phyloP scores from a whole-genome alignment of 2,329 filamentous ascomycete species.

The Purpureocillium lavendulum region DNA sequence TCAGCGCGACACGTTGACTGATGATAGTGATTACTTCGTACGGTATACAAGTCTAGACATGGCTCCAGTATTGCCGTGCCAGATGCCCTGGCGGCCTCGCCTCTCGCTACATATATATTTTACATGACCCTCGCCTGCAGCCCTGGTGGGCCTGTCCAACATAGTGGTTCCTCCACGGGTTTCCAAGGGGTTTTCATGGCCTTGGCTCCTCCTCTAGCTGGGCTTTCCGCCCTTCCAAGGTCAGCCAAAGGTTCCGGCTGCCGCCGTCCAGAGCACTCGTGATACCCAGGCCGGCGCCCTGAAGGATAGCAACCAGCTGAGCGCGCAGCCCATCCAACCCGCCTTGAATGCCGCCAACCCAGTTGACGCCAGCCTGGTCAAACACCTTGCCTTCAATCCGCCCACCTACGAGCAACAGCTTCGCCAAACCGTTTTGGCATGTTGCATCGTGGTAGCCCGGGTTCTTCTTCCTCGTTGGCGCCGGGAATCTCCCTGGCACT shows the following conservation, averaged over 20 bases:
- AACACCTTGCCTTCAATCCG: constrained; percentile 80
- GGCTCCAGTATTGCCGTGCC: too few relatives aligned
- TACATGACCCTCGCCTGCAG: too few relatives aligned
- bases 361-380: constrained; percentile 59
- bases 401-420: constrained; percentile 79
- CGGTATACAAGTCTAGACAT: too few relatives aligned
- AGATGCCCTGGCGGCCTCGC: too few relatives aligned
- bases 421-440: constrained; percentile 76
- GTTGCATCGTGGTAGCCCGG: constrained; percentile 73
- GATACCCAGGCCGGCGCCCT: constrained; percentile 69
- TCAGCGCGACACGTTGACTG: too few relatives aligned
- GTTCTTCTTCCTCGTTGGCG: constrained; percentile 65
- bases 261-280: constrained; percentile 73
- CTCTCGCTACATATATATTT: too few relatives aligned
- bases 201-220: constrained; percentile 52
- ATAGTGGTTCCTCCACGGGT: too few relatives aligned
- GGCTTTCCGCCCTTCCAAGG: constrained; percentile 71
- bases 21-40: too few relatives aligned
- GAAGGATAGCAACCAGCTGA: constrained; percentile 74
- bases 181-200: too few relatives aligned
- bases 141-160: too few relatives aligned
- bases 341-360: constrained; percentile 67
- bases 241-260: constrained; percentile 75
- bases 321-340: constrained; percentile 73
- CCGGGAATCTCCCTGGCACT: constrained; percentile 62